A percentile compares a stretch with the other conserved stretches of the same genome.
Conservation (phyloP, 2,329 filamentous ascomycete genomes). For the Chrysoporthe austroafricana region DNA sequence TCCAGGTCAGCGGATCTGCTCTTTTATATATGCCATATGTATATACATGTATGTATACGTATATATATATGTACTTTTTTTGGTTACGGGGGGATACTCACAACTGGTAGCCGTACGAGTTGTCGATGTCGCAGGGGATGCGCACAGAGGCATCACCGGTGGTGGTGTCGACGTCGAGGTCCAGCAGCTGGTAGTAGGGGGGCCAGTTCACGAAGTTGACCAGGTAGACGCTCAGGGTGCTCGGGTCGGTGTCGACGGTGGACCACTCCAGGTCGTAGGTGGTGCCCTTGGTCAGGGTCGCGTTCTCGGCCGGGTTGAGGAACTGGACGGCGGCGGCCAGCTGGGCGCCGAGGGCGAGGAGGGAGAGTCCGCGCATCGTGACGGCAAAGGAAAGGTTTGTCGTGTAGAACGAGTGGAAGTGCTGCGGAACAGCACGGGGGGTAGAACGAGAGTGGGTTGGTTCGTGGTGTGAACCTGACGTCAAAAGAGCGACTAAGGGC, state of each 20-base stretch:
- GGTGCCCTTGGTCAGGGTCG: conserved; percentile 42
- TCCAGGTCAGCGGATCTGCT: too few species aligned
- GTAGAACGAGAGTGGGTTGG: conserved; percentile 1
- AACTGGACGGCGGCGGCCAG: conserved; percentile 40
- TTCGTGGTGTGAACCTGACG: neutral
- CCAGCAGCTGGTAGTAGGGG: conserved; percentile 43
- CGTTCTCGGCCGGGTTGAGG: conserved; percentile 39
- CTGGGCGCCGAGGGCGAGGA: conserved; percentile 35
- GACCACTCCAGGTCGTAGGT: conserved; percentile 42
- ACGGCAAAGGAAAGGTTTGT: neutral
- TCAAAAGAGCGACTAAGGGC: neutral
- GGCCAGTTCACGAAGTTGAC: conserved; percentile 51
- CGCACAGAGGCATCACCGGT: conserved; percentile 39
- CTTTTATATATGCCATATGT: too few species aligned
- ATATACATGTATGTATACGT: too few species aligned
- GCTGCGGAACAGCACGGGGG: neutral
- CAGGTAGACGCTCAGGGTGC: conserved; percentile 45
- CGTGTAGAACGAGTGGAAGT: neutral
- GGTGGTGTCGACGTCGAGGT: conserved; percentile 40
- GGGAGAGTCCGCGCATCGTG: conserved; percentile 1
- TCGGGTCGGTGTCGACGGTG: conserved; percentile 46
- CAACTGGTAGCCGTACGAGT: conserved; percentile 46
- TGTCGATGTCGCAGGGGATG: conserved; percentile 43
- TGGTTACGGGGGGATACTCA: conserved; percentile 26
- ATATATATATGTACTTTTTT: neutral